These are phyloP conservation scores for Podila epicladia DNA, from an alignment of 192 early-diverging fungal genomes.

Conservation along the genomic window DNA sequence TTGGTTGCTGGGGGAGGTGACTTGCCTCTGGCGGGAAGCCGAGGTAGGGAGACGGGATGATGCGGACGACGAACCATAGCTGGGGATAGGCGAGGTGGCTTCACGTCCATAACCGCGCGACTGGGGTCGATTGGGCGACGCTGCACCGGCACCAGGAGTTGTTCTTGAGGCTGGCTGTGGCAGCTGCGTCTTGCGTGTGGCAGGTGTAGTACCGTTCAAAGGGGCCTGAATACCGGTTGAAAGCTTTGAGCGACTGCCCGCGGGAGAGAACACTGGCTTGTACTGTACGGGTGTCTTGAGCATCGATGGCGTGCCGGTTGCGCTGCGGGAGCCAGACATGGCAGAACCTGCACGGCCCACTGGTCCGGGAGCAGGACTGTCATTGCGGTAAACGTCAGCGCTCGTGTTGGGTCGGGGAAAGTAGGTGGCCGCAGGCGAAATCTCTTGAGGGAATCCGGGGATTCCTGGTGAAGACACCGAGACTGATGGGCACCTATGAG, in stretches of 20 bases:
- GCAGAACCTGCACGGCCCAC: conserved; percentile 8
- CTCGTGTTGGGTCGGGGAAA: conserved; percentile 38
- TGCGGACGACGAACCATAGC: conserved; percentile 8
- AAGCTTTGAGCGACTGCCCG: conserved; percentile 38
- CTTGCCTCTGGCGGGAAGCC: conserved; percentile 30
- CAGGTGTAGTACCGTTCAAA: conserved; percentile 1
- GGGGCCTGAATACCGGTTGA: conserved; percentile 31
- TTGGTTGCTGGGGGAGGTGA: conserved; percentile 12
- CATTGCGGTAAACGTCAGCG: conserved; percentile 16
- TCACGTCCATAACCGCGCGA: conserved; percentile 27
- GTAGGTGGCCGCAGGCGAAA: conserved; percentile 16
- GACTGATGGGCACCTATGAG: conserved; percentile 42
- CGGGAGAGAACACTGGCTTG: conserved; percentile 44
- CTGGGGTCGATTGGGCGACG: conserved; percentile 3
- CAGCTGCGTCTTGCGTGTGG: conserved; percentile 25
- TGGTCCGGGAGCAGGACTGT: conserved; percentile 12
- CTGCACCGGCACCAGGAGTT: neutral
- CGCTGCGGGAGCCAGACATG: conserved; percentile 31
- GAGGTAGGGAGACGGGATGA: conserved; percentile 9
- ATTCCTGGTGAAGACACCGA: conserved; percentile 44
- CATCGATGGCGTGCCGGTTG: conserved; percentile 27
- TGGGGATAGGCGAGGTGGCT: conserved; percentile 15
- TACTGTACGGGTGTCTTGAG: conserved; percentile 9
- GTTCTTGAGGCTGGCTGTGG: conserved; percentile 30
- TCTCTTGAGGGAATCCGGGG: conserved; percentile 34